Evolutionary conservation across 345 rosid genomes (phyloP), one percentile per base, ranked within the genome.

Genomic region (Adansonia digitata): DNA sequence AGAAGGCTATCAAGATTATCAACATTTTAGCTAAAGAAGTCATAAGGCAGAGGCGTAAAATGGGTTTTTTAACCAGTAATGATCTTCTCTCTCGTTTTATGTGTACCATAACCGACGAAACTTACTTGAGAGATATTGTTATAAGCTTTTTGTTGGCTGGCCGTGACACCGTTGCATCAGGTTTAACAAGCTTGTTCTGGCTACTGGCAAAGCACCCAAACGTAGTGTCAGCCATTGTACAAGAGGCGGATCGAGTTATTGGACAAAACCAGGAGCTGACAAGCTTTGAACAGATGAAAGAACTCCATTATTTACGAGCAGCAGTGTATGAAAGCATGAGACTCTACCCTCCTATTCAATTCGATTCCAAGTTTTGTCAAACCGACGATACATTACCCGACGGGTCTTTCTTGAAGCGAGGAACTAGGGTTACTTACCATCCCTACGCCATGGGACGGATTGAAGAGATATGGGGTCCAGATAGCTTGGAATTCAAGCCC

Each of bases 361-460:
- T 88, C 48, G 88, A 88, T 65, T 88, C 90, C 0, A 88, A 86
- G 72, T 88, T 85, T 10, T 82, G 86, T 53, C 35, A 29, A 66
- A 63, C 72, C 2, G 81, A 88, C 40, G 90, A 84, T 49, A 31
- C 70, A 5, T 65, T 86, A 24, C 89, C 92, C 0, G 92, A 86
- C 27, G 89, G 89, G 29, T 88, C 86, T 7, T 71, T 67, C 26
- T 88, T 92, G 22, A 84, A 67, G 61, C 81, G 73, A 35, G 94
- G 97, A 53, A 88, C 91, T 2, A 82, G 89, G 64, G 97, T 90
- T 18, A 90, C 92, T 0, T 92, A 92, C 69, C 94, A 90, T 64
- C 84, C 94, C 1, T 92, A 90, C 31, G 94, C 94, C 0, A 90
- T 92, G 94, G 97, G 89, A 34, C 71, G 97, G 71, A 87, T 87